Conservation (phyloP, 352 stramenopile genomes). For the Phytophthora brassicae region DNA sequence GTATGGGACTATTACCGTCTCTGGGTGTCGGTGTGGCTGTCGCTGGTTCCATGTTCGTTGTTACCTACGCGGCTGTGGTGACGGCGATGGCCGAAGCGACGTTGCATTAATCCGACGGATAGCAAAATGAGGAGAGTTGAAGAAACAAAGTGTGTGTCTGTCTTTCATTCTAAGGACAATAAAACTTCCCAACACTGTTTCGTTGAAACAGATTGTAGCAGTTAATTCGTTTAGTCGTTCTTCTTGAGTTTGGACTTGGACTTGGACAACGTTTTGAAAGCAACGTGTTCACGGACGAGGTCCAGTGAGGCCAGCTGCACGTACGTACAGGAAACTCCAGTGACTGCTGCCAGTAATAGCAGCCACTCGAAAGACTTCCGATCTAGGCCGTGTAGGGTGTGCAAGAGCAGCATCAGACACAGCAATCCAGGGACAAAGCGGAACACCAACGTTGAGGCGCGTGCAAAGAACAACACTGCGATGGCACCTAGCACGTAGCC, state of each 20-base stretch:
- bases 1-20: slow-evolving; percentile 27
- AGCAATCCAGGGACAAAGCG: slow-evolving; percentile 24
- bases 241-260: slow-evolving; percentile 35
- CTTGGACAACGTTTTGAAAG: slow-evolving; percentile 19
- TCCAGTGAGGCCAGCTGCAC: slow-evolving; percentile 56
- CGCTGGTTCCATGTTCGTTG: slow-evolving; percentile 36
- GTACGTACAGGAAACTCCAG: slow-evolving; percentile 57
- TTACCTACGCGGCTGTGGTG: slow-evolving; percentile 42
- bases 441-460: slow-evolving; percentile 13
- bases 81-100: slow-evolving; percentile 36
- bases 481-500: slow-evolving; percentile 57
- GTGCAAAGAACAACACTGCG: slow-evolving; percentile 39
- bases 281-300: slow-evolving; percentile 51
- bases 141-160: not conserved
- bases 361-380: slow-evolving; percentile 34
- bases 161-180: slow-evolving; percentile 10
- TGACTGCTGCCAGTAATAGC: slow-evolving; percentile 40
- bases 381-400: slow-evolving; percentile 22
- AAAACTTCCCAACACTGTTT: slow-evolving; percentile 6
- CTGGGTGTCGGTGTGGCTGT: slow-evolving; percentile 32
- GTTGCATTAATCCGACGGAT: not conserved
- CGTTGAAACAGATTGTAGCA: not conserved
- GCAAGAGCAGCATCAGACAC: slow-evolving; percentile 30
- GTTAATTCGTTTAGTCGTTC: slow-evolving; percentile 24
- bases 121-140: not conserved